Base-by-base conservation (phyloP, 192 early-diverging fungal genomes). In the Backusella psychrophila region DNA sequence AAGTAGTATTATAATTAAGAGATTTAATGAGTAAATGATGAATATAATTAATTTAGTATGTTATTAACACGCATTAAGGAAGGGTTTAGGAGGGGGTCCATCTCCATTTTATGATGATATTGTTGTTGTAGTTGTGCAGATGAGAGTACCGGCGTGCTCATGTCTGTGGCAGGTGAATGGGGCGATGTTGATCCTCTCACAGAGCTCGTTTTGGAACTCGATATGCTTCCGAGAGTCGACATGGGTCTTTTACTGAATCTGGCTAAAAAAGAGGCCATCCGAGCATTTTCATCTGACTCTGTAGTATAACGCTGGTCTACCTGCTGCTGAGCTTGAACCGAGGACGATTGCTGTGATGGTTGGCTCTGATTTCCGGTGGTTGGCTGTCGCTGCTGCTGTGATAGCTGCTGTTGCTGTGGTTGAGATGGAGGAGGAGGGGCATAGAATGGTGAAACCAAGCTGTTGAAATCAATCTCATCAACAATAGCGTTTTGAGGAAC, bases 21-120 rank as follows among this genome's bases (percentile, higher is more conserved):
- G 3, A 21, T 63, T 63, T 63, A 63, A 63, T 63, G 26, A 63
- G 56, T 63, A 63, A 63, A 63, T 63, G 56, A 63, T 72, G 29
- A 19, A 69, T 49, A 69, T 39, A 39, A 39, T 46, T 78, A 78
- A 46, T 78, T 78, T 17, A 78, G 42, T 38, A 78, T 78, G 66
- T 78, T 78, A 35, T 78, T 78, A 2, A 78, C 77, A 12, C 77
- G 59, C 77, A 78, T 78, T 26, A 78, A 39, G 6, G 77, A 78
- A 26, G 77, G 77, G 23, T 73, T 78, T 33, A 78, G 68, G 5
- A 78, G 46, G 6, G 77, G 66, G 41, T 73, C 72, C 42, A 74
- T 17, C 19, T 78, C 72, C 34, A 77, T 36, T 33, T 77, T 72
- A 34, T 59, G 23, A 34, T 59, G 76, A n/a, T 77, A 49, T 34